Base-by-base conservation (phyloP, 2,329 filamentous ascomycete species). In the Pyrenophora tritici-repentis region DNA sequence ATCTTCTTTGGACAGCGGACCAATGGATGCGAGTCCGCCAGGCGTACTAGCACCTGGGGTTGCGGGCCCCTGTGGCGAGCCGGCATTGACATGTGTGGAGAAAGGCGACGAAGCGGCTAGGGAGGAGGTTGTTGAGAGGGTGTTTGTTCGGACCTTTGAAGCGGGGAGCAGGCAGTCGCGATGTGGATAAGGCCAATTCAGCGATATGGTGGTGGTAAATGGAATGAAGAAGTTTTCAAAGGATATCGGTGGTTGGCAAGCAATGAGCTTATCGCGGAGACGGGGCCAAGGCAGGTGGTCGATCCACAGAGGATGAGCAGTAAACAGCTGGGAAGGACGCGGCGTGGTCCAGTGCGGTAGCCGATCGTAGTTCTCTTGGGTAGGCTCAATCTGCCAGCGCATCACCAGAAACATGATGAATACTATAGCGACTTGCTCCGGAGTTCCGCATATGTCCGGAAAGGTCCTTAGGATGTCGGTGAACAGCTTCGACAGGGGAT, bases 381-480 rank as follows among this genome's bases (percentile, higher is more conserved):
- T 90, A 0, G 91, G 90, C 22, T 84, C 84, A 49, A 96, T 88
- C 69, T 90, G 86, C 90, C 91, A 96, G 35, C 77, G 74, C 86
- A 94, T 90, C 57, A 91, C 70, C 26, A 92, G 81, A 73, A 95
- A 96, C 89, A 96, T 95, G 67, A 88, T 78, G 70, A 92, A 95
- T 6, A 96, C 80, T 6, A 90, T 85, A 7, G 88, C 91, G 0
- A 95, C 85, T 63, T 89, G 87, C 73, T 96, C 91, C 0, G 91
- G 91, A 0, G 95, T 80, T n/a, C 80, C 81, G 3, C 82, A 83
- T 24, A 96, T 85, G 62, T 89, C 86, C 0, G 91, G 90, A 62
- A 96, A 95, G n/a, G 88, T 90, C 57, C 83, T 81, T 9, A 96
- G 78, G 51, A 96, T 91, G 71, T 95, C 90, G 35, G 89, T 92